Percentiles rank a stretch among this genome's conserved stretches.
Conservation (phyloP, 2,329 filamentous ascomycete species). For the Trichoderma atrobrunneum region DNA sequence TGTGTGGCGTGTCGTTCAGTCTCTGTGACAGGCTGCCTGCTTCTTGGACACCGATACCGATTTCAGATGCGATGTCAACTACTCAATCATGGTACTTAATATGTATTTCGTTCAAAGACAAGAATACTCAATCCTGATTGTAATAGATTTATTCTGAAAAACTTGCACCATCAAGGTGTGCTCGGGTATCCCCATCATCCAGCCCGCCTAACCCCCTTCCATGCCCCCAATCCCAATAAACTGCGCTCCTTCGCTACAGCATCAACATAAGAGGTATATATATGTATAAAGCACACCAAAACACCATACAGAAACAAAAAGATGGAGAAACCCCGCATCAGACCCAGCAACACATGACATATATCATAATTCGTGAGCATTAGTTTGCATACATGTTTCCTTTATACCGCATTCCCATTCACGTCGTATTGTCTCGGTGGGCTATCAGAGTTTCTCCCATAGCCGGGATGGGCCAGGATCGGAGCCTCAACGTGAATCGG, state of each 20-base stretch:
- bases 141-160: not conserved
- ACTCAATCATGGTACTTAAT: too few relatives aligned
- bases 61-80: too few relatives aligned
- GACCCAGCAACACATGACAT: not conserved
- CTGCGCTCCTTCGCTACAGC: not conserved
- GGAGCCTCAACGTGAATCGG: slow-evolving; percentile 37
- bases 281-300: slow-evolving; percentile 13
- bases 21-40: too few relatives aligned
- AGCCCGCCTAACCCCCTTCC: not conserved
- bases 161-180: not conserved
- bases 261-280: slow-evolving; percentile 13
- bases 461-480: slow-evolving; percentile 46
- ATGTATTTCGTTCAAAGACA: too few relatives aligned
- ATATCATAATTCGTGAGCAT: not conserved
- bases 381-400: not conserved
- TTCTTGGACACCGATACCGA: too few relatives aligned
- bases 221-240: not conserved
- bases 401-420: slow-evolving; percentile 2
- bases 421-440: slow-evolving; percentile 24
- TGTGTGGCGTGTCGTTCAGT: too few relatives aligned
- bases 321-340: not conserved
- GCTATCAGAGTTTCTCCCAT: slow-evolving; percentile 37
- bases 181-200: slow-evolving; percentile 6
- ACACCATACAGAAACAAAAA: slow-evolving; percentile 1
- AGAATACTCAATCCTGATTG: not conserved